phyloP scores from a whole-genome alignment of 176 grass and related monocot species.

The Lolium multiflorum region DNA sequence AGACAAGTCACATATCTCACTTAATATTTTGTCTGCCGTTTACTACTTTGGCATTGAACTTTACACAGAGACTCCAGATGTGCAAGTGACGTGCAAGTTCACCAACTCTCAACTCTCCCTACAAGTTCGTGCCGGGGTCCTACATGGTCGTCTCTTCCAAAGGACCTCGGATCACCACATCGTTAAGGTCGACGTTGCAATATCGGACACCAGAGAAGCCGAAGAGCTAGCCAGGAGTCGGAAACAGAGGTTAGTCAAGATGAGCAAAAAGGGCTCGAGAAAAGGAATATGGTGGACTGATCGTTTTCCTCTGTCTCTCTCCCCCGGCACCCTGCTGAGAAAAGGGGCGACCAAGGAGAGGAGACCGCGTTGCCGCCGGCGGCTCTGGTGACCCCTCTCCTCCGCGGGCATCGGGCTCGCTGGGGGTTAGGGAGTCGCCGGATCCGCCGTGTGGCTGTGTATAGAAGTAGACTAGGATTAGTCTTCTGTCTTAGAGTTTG shows the following conservation, averaged over 20 bases:
- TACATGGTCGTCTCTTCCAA: conserved; percentile 86
- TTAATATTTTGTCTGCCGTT: too few relatives aligned
- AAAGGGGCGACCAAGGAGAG: too few relatives aligned
- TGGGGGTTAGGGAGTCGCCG: too few relatives aligned
- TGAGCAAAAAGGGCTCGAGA: conserved; percentile 52
- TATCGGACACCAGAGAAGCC: conserved; percentile 19
- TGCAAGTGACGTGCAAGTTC: conserved; percentile 96
- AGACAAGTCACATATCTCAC: not conserved
- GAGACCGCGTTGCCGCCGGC: too few relatives aligned
- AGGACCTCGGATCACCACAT: conserved; percentile 91
- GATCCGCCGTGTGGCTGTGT: too few relatives aligned
- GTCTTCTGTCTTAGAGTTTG: too few relatives aligned
- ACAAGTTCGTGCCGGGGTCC: conserved; percentile 85
- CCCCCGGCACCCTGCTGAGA: too few relatives aligned
- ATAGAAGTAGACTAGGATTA: too few relatives aligned
- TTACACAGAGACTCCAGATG: conserved; percentile 52
- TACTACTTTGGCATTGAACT: too few relatives aligned
- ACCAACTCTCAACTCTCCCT: conserved; percentile 74
- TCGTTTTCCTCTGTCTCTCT: too few relatives aligned
- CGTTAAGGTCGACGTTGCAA: conserved; percentile 68
- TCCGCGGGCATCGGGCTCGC: too few relatives aligned
- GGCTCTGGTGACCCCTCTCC: too few relatives aligned
- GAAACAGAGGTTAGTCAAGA: conserved; percentile 67
- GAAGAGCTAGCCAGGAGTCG: conserved; percentile 14
- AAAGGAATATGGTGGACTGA: conserved; percentile 80